Conservation (phyloP, 2,329 filamentous ascomycete species). For the Acarospora socialis region DNA sequence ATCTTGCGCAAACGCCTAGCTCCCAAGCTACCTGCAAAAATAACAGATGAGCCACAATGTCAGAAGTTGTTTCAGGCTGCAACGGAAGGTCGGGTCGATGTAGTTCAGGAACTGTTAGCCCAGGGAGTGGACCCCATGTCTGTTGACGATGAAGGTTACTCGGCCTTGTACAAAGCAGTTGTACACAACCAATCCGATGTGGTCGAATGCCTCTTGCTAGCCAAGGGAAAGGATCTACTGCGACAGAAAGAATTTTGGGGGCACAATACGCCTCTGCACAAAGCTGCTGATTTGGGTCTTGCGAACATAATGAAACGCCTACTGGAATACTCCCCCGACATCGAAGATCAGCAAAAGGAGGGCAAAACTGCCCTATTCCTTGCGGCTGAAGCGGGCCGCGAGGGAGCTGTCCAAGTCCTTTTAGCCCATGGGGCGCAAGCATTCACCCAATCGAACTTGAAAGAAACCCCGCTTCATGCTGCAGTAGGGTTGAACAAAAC, state of each 20-base stretch:
- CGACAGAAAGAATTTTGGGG: too few species aligned
- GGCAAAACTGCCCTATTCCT: constrained; percentile 4
- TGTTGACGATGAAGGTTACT: constrained; percentile 1
- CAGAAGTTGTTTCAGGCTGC: constrained; percentile 5
- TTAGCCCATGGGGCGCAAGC: constrained; percentile 5
- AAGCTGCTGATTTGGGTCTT: constrained; percentile 6
- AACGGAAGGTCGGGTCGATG: constrained; percentile 3
- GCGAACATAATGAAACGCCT: constrained; percentile 5
- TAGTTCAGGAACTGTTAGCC: constrained; percentile 4
- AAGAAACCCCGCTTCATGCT: constrained; percentile 6
- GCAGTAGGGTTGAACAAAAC: not conserved
- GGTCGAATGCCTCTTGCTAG: constrained; percentile 7
- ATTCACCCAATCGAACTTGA: too few species aligned
- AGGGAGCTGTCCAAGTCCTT: constrained; percentile 6
- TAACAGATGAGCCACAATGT: constrained; percentile 1
- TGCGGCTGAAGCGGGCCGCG: constrained; percentile 1
- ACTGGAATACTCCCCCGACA: constrained; percentile 5
- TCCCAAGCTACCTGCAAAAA: too few species aligned
- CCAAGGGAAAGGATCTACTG: constrained; percentile 7
- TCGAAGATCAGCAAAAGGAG: constrained; percentile 1
- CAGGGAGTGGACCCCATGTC: constrained; percentile 6
- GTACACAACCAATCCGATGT: constrained; percentile 3
- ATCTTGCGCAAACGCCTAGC: too few species aligned
- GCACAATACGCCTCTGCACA: constrained; percentile 3
- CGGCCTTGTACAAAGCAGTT: constrained; percentile 7